Percentiles rank a stretch among this genome's conserved stretches.
phyloP scores from a whole-genome alignment of 495 filamentous ascomycete genomes.

The Penicillium turbatum region DNA sequence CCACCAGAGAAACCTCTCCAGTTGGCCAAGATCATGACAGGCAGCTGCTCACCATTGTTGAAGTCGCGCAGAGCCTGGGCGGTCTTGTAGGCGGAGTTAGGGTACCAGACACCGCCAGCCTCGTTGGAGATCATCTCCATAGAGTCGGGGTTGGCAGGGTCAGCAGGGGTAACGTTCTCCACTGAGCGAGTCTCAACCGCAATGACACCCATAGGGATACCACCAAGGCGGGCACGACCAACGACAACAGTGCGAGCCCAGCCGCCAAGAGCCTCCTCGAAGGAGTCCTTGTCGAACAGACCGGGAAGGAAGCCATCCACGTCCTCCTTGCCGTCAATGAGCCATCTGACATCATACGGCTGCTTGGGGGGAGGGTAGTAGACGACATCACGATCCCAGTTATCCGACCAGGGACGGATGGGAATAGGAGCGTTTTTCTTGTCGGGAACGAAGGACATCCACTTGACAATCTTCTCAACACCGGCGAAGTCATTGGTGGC shows the following conservation, averaged over 20 bases:
- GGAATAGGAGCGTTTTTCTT: slow-evolving; percentile 86
- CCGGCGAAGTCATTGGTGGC: slow-evolving; percentile 96
- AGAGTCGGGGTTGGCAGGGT: slow-evolving; percentile 96
- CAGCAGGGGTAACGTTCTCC: slow-evolving; percentile 96
- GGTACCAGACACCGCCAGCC: slow-evolving; percentile 99
- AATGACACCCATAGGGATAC: slow-evolving; percentile 98
- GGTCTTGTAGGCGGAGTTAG: slow-evolving; percentile 99
- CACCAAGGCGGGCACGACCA: slow-evolving; percentile 91
- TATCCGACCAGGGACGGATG: slow-evolving; percentile 76
- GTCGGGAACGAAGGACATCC: slow-evolving; percentile 95
- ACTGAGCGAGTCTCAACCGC: slow-evolving; percentile 93
- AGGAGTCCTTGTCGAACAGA: slow-evolving; percentile 94
- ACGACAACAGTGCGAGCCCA: slow-evolving; percentile 97
- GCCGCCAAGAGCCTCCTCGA: slow-evolving; percentile 92
- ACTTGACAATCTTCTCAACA: slow-evolving; percentile 95
- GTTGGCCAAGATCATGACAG: slow-evolving; percentile 98
- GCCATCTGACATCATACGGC: slow-evolving; percentile 88
- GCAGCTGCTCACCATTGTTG: slow-evolving; percentile 97
- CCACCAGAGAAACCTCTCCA: slow-evolving; percentile 99
- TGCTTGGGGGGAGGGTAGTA: slow-evolving; percentile 84
- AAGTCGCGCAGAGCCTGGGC: slow-evolving; percentile 98
- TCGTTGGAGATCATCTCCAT: slow-evolving; percentile 90
- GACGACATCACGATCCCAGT: slow-evolving; percentile 86
- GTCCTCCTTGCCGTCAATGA: slow-evolving; percentile 87
- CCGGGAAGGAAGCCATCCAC: slow-evolving; percentile 83